Conservation (phyloP, 78 protist species). For the Dictyostelium intermedium region DNA sequence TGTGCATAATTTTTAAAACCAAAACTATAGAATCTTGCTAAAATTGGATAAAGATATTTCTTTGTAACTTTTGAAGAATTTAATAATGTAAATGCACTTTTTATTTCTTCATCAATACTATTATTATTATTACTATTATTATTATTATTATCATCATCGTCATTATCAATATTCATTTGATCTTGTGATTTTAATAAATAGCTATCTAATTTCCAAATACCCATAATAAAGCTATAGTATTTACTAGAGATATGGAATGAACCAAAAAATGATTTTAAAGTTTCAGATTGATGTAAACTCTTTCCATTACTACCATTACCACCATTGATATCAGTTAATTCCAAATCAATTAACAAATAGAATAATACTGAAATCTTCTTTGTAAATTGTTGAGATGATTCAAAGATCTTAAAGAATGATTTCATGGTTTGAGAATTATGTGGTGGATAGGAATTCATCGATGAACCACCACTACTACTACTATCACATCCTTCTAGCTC, state of each 20-base stretch:
- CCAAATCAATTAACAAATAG: constrained; percentile 33
- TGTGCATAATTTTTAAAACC: neutral
- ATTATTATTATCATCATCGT: neutral
- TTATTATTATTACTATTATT: neutral
- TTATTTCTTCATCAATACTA: neutral
- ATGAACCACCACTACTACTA: too few species aligned
- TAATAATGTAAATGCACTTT: constrained; percentile 13
- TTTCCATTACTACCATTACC: neutral
- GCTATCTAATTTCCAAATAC: constrained; percentile 61
- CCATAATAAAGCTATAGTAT: neutral
- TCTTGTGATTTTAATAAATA: neutral
- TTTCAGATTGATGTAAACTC: neutral
- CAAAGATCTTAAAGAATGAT: constrained; percentile 15
- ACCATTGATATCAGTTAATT: neutral
- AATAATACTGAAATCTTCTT: neutral
- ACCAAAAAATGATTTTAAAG: constrained; percentile 9
- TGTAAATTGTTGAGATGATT: neutral
- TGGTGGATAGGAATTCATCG: constrained; percentile 38
- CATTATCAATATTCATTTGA: neutral
- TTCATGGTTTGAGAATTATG: neutral
- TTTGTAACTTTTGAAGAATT: constrained; percentile 20
- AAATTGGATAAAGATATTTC: constrained; percentile 32
- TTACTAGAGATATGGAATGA: constrained; percentile 5
- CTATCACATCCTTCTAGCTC: too few species aligned
- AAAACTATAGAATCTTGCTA: constrained; percentile 5